Percentiles rank a stretch among this genome's conserved stretches.
Evolutionary conservation across 1,284 basidiomycete genomes (phyloP).

Genomic region (Ustilago bromivora): DNA sequence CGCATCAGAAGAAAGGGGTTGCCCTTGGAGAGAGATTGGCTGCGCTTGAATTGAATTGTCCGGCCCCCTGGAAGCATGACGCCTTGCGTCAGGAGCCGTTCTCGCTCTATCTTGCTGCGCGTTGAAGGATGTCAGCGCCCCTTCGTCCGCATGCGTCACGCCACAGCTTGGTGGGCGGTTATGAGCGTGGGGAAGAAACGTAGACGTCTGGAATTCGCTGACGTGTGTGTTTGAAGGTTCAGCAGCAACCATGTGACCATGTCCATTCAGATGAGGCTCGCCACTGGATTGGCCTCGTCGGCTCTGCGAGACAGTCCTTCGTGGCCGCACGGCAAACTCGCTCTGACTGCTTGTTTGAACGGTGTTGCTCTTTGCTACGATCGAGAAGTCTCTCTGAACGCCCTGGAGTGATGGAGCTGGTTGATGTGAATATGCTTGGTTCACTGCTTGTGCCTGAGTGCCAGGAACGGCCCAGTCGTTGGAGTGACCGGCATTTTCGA

Average conservation of each 20-base stretch:
- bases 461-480: neutral
- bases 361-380: neutral
- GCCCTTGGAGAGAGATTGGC: too few species aligned
- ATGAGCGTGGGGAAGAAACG: neutral
- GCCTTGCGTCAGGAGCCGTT: too few species aligned
- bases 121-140: too few species aligned
- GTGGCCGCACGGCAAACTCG: neutral
- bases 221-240: neutral
- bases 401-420: neutral
- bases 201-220: neutral
- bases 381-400: neutral
- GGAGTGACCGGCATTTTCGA: neutral
- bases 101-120: too few species aligned
- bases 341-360: neutral
- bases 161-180: neutral
- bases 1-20: neutral
- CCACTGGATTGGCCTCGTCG: neutral
- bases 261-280: neutral
- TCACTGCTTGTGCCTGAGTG: neutral
- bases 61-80: too few species aligned
- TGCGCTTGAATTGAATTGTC: too few species aligned
- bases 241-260: neutral
- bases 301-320: neutral
- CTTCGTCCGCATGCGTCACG: too few species aligned
- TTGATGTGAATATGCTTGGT: neutral